These are phyloP conservation scores for Irpex lacteus DNA, from an alignment of 1,284 basidiomycete genomes.

Conservation along the genomic window DNA sequence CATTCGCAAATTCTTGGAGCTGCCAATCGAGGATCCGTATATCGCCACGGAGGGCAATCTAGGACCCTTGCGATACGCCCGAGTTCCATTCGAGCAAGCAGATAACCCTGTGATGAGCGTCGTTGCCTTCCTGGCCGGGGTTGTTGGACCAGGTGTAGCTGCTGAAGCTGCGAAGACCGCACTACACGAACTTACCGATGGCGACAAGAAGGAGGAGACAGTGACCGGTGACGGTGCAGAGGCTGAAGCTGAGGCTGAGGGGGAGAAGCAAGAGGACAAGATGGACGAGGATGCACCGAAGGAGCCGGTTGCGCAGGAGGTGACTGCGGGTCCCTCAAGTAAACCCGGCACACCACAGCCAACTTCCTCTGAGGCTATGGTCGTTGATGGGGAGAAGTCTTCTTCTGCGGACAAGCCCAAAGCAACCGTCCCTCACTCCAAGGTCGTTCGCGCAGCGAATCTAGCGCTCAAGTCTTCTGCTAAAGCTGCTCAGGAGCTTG, in stretches of 20 bases:
- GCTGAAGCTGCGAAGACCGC: constrained; percentile 93
- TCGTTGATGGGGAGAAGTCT: constrained; percentile 33
- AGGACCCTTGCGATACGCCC: constrained; percentile 77
- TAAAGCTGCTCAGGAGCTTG: constrained; percentile 80
- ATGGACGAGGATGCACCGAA: constrained; percentile 22
- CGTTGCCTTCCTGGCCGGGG: constrained; percentile 93
- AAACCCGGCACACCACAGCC: constrained; percentile 19
- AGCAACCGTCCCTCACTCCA: constrained; percentile 62
- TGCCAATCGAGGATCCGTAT: constrained; percentile 97
- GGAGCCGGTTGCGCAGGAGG: constrained; percentile 33
- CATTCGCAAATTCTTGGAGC: constrained; percentile 91
- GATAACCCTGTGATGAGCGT: constrained; percentile 99
- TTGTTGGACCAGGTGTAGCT: constrained; percentile 89
- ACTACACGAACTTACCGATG: constrained; percentile 73
- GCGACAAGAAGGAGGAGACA: constrained; percentile 40
- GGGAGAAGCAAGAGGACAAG: constrained; percentile 23
- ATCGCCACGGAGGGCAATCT: constrained; percentile 70
- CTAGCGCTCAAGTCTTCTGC: constrained; percentile 89
- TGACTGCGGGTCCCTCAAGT: constrained; percentile 20
- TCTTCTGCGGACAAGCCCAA: constrained; percentile 26
- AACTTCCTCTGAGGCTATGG: constrained; percentile 27
- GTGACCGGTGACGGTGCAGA: constrained; percentile 23
- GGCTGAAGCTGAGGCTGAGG: not conserved
- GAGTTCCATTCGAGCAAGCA: constrained; percentile 89
- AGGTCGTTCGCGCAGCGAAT: constrained; percentile 77